Conservation (phyloP, 257 asterid genomes). For the Nicotiana obtusifolia region DNA sequence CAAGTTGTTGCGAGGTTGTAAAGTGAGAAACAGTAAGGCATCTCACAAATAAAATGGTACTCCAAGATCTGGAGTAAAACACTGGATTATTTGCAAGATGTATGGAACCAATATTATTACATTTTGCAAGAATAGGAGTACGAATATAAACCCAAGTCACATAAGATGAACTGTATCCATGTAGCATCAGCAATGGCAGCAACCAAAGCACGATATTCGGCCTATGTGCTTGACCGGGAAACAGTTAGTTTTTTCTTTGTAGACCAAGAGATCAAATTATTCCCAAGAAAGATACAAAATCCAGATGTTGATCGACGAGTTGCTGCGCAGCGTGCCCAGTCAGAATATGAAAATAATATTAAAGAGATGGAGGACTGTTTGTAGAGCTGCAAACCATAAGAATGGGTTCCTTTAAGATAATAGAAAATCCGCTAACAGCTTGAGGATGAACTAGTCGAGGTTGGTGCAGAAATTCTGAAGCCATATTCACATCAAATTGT, state of each 20-base stretch:
- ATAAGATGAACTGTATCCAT: neutral
- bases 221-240: neutral
- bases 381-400: neutral
- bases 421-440: neutral
- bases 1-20: neutral
- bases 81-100: neutral
- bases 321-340: neutral
- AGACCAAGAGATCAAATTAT: neutral
- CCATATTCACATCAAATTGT: neutral
- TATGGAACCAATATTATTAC: neutral
- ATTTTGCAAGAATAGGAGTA: neutral
- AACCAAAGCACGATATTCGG: neutral
- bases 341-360: neutral
- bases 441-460: neutral
- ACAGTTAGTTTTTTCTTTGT: neutral
- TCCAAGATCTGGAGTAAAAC: neutral
- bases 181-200: neutral
- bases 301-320: neutral
- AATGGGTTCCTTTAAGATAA: neutral
- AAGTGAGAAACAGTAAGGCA: neutral
- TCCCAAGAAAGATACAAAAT: neutral
- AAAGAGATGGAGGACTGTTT: neutral
- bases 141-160: neutral
- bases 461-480: neutral
- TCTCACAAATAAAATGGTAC: neutral